These are phyloP conservation scores for Trypanosoma cruzi DNA, from an alignment of 208 protist species.

Conservation along the genomic window DNA sequence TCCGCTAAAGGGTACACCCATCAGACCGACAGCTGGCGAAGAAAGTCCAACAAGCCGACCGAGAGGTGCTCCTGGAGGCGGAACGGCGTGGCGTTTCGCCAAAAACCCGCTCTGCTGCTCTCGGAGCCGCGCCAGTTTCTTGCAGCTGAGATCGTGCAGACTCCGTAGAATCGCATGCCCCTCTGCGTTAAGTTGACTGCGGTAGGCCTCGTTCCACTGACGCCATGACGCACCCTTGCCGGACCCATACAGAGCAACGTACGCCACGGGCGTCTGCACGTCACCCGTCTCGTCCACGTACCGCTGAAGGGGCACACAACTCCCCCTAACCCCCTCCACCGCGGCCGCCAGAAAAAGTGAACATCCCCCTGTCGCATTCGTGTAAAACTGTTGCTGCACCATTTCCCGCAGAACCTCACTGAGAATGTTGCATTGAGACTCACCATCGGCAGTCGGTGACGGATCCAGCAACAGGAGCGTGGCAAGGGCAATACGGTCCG, in stretches of 20 bases:
- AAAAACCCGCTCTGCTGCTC: conserved; percentile 9
- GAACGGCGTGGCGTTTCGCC: neutral
- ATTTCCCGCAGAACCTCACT: conserved; percentile 45
- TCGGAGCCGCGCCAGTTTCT: conserved; percentile 45
- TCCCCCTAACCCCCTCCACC: conserved; percentile 42
- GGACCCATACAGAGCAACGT: conserved; percentile 51
- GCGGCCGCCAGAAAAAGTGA: conserved; percentile 68
- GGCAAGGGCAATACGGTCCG: conserved; percentile 58
- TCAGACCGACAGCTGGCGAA: conserved; percentile 3
- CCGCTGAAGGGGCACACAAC: conserved; percentile 64
- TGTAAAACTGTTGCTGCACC: conserved; percentile 43
- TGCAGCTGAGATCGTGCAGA: conserved; percentile 52
- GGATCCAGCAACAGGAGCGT: conserved; percentile 52
- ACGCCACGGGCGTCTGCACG: conserved; percentile 68
- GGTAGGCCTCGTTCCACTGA: conserved; percentile 72
- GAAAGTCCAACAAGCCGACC: conserved; percentile 12
- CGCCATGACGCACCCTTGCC: conserved; percentile 30
- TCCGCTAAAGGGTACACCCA: conserved; percentile 15
- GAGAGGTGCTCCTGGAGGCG: neutral
- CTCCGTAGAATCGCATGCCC: conserved; percentile 58
- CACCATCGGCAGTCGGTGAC: neutral
- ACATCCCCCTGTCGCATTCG: neutral
- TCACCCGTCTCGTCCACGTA: conserved; percentile 85
- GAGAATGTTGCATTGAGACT: conserved; percentile 34
- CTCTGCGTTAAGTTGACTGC: conserved; percentile 51